Conservation (phyloP, 2,329 filamentous ascomycete genomes). For the Ascochyta lentis region DNA sequence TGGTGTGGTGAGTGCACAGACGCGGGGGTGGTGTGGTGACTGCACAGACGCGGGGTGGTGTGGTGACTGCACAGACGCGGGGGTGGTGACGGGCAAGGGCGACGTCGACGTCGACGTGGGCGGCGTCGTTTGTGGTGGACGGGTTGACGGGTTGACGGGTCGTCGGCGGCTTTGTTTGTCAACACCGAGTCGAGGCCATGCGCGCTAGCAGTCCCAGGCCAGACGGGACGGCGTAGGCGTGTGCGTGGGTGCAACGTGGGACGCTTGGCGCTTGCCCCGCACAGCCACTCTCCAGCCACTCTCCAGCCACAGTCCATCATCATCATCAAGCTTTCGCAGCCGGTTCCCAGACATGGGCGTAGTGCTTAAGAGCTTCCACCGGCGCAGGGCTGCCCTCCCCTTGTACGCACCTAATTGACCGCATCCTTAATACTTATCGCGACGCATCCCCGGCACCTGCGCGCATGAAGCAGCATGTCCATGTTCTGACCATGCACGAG, state of each 20-base stretch:
- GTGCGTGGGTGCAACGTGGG: neutral
- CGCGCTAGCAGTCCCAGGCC: neutral
- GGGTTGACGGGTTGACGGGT: no score
- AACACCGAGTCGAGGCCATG: slow-evolving; percentile 15
- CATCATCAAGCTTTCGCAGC: slow-evolving; percentile 5
- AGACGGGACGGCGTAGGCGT: no score
- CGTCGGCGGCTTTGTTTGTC: slow-evolving; percentile 30
- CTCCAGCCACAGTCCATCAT: no score
- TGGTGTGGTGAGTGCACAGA: no score
- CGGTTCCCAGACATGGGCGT: slow-evolving; percentile 14
- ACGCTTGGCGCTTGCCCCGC: neutral
- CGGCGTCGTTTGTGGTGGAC: slow-evolving; percentile 1
- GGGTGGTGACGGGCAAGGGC: no score
- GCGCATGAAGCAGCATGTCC: slow-evolving; percentile 15
- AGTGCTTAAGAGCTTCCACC: slow-evolving; percentile 3
- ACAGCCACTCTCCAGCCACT: neutral
- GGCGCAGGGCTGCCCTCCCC: slow-evolving; percentile 1
- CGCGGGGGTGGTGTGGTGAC: slow-evolving; percentile 10
- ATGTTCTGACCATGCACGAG: slow-evolving; percentile 32
- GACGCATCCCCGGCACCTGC: neutral
- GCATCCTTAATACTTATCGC: neutral
- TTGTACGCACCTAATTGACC: neutral
- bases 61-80: no score
- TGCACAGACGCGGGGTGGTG: no score
- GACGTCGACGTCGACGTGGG: neutral